Evolutionary conservation across 495 filamentous ascomycete species (phyloP), one percentile per base, ranked within the genome.

Genomic region (Penicillium samsonianum): DNA sequence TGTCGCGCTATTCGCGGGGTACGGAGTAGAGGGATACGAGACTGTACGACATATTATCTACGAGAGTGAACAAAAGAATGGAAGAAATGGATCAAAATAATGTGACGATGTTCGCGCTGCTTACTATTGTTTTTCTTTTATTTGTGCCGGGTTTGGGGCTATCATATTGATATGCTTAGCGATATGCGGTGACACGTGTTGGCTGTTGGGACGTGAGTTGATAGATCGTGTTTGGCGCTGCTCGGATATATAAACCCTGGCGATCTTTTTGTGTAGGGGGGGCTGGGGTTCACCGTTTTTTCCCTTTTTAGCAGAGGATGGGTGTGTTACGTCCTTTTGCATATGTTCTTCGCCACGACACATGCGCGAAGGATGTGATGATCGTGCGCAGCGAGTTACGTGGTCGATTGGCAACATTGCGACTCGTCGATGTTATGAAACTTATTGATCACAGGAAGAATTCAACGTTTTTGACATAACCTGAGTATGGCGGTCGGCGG

Each of bases 161-260:
- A 43, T 23, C 10, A 11, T n/a, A 12, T 14, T 44, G 19, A 25
- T 6, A 23, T n/a, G 43, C 12, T 2, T 30, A 38, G 16, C 6
- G 35, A 3, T 38, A 8, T n/a, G 16, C n/a, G 44, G 44, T 28
- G 44, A 47, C 44, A 47, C 44, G 44, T 47, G 44, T 47, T n/a
- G 44, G 25, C 16, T 30, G 9, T 17, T 17, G 43, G 16, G 14
- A 23, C 2, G 16, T 17, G 16, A 17, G 2, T 26, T 28, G 44
- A 47, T 47, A 19, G 6, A 47, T 30, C 44, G 16, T 10, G 16
- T 46, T 28, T 11, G 16, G 8, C 16, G 19, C 43, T 28, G 6
- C 43, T n/a, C 14, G 1, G 44, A 4, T 30, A 47, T 47, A 47
- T 47, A 47, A 30, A 28, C 16, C 26, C n/a, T 30, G n/a, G 28